Base-by-base conservation (phyloP, 2,329 filamentous ascomycete genomes). In the Trichoderma gracile region DNA sequence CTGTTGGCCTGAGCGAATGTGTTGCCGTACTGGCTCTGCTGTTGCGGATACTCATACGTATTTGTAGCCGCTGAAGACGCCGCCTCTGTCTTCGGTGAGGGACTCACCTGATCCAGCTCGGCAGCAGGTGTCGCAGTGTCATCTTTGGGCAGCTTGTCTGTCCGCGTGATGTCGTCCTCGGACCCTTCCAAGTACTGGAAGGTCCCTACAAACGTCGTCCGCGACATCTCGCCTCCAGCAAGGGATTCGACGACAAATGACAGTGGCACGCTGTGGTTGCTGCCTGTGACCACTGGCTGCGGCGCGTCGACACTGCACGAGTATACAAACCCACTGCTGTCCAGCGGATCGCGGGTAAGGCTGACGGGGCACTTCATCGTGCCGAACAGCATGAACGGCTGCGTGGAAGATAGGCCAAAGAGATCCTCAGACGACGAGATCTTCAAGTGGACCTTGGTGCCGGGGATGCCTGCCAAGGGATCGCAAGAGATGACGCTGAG, bases 401-500 rank as follows among this genome's bases (percentile, higher is more conserved):
- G 81, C 62, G 79, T 73, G 47, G 80, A 82, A 38, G 81, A 83
- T 75, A 88, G 84, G 64, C 77, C 73, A 67, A 82, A 77, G 66
- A 96, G 78, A 72, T 96, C 89, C 78, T 91, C 91, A 66, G 88
- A 84, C 49, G 90, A 89, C 59, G 88, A 87, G 33, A 96, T 84
- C 73, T 91, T 89, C 68, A 97, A 82, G 66, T 85, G 83, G 10
- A 97, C 80, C 71, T 88, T 88, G 21, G 89, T 90, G 61, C 90
- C 90, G 72, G 85, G 83, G 40, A 82, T 78, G 49, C 93, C 93
- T 71, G 85, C 82, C 50, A 80, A 79, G 19, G 93, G 94, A 66
- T 86, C 83, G 75, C 85, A 92, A 65, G 89, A 89, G 65, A 88
- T 82, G 68, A 96, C 84, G 66, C 84, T 85, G 27, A 49, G 21